Evolutionary conservation across 148 eudicot species (phyloP).

Genomic region (Nepenthes gracilis): DNA sequence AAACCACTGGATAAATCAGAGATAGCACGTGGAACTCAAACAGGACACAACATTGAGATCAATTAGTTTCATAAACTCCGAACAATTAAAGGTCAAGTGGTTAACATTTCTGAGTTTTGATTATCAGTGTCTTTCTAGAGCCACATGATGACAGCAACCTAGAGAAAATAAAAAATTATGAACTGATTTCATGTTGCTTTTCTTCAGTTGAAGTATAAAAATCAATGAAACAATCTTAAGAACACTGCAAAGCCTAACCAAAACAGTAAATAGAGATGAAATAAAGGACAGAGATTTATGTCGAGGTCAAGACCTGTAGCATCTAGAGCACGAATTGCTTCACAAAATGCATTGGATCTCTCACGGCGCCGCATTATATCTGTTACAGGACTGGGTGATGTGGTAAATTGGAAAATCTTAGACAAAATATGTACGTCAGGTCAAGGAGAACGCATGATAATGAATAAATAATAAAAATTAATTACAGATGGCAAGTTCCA

Average conservation of each 20-base stretch:
- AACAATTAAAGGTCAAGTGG: no score
- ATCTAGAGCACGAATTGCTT: slow-evolving; percentile 94
- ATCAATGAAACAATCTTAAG: background rate
- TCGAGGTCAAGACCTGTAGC: slow-evolving; percentile 70
- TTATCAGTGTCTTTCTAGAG: no score
- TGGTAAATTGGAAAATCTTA: slow-evolving; percentile 77
- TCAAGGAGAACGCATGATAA: slow-evolving; percentile 38
- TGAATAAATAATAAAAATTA: no score
- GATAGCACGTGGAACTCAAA: no score
- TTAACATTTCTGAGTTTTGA: no score
- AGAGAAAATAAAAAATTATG: no score
- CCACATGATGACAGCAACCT: no score
- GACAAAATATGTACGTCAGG: slow-evolving; percentile 71
- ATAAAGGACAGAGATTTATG: background rate
- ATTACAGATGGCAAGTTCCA: no score
- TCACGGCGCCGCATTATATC: slow-evolving; percentile 82
- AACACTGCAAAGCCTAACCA: background rate
- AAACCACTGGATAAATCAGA: no score
- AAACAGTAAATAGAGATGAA: background rate
- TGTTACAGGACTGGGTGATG: slow-evolving; percentile 41
- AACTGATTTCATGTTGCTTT: background rate
- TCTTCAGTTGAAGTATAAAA: background rate
- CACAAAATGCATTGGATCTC: slow-evolving; percentile 90
- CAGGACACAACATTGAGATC: no score
- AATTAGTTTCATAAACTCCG: no score